phyloP scores from a whole-genome alignment of 176 grass and related monocot genomes.

The Elymus sibiricus region DNA sequence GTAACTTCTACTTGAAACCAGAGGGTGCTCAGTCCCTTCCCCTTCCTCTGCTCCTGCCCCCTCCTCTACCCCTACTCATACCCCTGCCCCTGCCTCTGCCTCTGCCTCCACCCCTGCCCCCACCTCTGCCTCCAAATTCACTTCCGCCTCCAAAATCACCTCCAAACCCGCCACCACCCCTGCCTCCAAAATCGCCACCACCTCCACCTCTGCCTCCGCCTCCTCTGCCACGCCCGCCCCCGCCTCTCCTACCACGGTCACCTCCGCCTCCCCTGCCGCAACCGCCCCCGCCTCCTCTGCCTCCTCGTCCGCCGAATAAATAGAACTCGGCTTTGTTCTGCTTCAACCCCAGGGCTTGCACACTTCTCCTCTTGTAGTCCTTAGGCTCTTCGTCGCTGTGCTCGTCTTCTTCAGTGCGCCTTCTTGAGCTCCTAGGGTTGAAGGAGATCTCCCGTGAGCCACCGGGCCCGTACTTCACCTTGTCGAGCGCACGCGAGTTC shows the following conservation, averaged over 20 bases:
- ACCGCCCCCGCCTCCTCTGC: constrained; percentile 32
- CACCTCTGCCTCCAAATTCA: constrained; percentile 24
- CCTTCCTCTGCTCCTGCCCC: neutral
- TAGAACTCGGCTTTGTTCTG: constrained; percentile 74
- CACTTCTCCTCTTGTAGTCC: constrained; percentile 58
- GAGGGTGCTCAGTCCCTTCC: too few species aligned
- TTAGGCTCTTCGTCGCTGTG: constrained; percentile 33
- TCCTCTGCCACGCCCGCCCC: constrained; percentile 4
- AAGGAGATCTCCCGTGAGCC: constrained; percentile 74
- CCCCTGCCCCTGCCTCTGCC: constrained; percentile 21
- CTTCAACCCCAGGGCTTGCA: constrained; percentile 59
- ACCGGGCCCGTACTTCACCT: constrained; percentile 73
- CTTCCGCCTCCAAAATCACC: neutral
- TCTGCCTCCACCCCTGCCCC: neutral
- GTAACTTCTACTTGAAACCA: neutral
- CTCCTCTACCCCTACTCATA: neutral
- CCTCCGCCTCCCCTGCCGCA: constrained; percentile 20
- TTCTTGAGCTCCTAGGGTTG: constrained; percentile 47
- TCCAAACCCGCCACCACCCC: constrained; percentile 22
- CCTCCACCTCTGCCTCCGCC: neutral
- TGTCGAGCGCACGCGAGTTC: constrained; percentile 11
- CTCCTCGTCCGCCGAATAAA: constrained; percentile 50
- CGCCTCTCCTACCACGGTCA: neutral
- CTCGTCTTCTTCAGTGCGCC: constrained; percentile 25
- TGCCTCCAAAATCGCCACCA: constrained; percentile 24